Conservation (phyloP, 164 flowering plant genomes). For the Magnolia officinalis region DNA sequence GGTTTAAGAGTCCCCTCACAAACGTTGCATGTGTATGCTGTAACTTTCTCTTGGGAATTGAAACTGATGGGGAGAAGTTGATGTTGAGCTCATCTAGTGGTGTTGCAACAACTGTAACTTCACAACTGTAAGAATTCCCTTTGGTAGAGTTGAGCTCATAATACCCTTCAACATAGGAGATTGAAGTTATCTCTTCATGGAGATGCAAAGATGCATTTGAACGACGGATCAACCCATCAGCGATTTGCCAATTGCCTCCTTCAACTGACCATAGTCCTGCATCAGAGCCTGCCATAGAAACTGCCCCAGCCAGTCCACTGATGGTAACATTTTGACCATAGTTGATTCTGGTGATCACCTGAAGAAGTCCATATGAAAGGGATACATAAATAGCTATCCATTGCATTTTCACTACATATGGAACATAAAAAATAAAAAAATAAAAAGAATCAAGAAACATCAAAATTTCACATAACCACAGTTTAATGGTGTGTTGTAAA, state of each 20-base stretch:
- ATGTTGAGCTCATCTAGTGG: constrained; percentile 83
- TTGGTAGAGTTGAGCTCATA: constrained; percentile 75
- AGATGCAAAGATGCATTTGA: constrained; percentile 74
- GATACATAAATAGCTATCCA: background rate
- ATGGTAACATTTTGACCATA: constrained; percentile 88
- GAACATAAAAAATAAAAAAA: no score
- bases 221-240: constrained; percentile 65
- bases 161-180: constrained; percentile 44
- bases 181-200: constrained; percentile 67
- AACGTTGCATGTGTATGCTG: constrained; percentile 92
- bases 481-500: no score
- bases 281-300: constrained; percentile 91
- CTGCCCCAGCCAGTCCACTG: constrained; percentile 96
- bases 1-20: constrained; percentile 77
- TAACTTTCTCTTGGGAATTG: constrained; percentile 65
- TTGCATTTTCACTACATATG: background rate
- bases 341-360: constrained; percentile 95
- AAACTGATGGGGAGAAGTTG: constrained; percentile 54
- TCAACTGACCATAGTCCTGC: constrained; percentile 82
- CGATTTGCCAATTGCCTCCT: constrained; percentile 97
- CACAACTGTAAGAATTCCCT: constrained; percentile 73
- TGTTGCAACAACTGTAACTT: constrained; percentile 71
- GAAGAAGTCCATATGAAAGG: constrained; percentile 11
- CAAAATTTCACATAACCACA: no score
- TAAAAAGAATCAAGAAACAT: no score